Conservation (phyloP, 2,329 filamentous ascomycete species). For the Colletotrichum camelliae region DNA sequence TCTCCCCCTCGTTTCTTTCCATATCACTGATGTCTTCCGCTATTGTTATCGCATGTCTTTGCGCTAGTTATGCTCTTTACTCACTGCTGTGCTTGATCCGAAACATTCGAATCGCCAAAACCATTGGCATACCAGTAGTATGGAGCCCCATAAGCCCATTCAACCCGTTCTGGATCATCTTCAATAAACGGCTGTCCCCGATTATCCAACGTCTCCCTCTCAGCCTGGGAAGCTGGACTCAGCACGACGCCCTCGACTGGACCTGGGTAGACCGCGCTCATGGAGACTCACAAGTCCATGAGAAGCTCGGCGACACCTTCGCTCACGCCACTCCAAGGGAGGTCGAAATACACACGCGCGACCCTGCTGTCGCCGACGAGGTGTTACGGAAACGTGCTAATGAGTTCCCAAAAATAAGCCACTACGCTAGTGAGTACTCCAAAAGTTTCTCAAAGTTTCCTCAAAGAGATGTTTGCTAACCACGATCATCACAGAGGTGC, state of each 20-base stretch:
- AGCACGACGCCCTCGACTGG: not conserved
- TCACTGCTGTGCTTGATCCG: not conserved
- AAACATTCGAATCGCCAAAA: not conserved
- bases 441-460: not conserved
- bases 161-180: not conserved
- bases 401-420: not conserved
- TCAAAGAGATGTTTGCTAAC: not conserved
- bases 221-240: not conserved
- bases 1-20: not conserved
- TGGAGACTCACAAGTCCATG: not conserved
- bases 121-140: not conserved
- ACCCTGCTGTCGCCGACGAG: conserved; percentile 29
- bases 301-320: not conserved
- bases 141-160: not conserved
- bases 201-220: not conserved
- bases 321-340: not conserved
- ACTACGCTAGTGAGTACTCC: not conserved
- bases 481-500: not conserved
- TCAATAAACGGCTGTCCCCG: not conserved
- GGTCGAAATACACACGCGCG: not conserved
- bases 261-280: not conserved
- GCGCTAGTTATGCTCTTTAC: not conserved
- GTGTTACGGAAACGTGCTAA: not conserved
- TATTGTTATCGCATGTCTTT: not conserved
- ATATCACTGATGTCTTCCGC: not conserved